phyloP scores from a whole-genome alignment of 2,329 filamentous ascomycete genomes.

The Botrytis tulipae region DNA sequence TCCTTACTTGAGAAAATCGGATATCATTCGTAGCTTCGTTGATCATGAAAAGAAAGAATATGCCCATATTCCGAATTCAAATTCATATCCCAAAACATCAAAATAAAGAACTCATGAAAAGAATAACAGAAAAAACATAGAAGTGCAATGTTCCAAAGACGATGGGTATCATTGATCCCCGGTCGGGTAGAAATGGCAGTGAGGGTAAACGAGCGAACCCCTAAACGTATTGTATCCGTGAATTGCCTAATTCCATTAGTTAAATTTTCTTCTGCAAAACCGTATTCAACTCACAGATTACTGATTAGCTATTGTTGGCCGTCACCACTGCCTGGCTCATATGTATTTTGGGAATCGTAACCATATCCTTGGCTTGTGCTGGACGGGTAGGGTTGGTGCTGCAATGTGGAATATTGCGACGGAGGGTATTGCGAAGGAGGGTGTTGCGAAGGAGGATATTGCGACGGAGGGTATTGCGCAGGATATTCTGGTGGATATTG shows the following conservation, averaged over 20 bases:
- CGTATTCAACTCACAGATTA: neutral
- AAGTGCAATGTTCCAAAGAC: neutral
- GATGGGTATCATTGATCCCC: neutral
- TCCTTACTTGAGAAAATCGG: neutral
- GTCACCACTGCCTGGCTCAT: neutral
- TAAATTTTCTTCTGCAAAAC: neutral
- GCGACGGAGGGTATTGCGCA: neutral
- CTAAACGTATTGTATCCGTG: neutral
- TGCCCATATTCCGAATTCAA: neutral
- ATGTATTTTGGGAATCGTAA: neutral
- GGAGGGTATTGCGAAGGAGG: neutral
- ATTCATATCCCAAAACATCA: neutral
- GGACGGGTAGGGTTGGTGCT: neutral
- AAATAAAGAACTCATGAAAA: neutral
- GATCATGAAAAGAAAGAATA: neutral
- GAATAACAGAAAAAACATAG: neutral
- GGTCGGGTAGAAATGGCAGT: neutral
- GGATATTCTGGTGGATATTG: too few relatives aligned
- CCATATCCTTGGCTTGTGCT: neutral
- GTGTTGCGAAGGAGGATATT: neutral
- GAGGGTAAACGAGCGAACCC: slow-evolving; percentile 7
- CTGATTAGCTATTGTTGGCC: neutral
- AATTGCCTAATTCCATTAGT: neutral
- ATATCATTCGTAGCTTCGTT: neutral
- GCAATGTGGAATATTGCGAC: neutral